A percentile compares a stretch with the other conserved stretches of the same genome.
Evolutionary conservation across 2,329 filamentous ascomycete species (phyloP).

Genomic region (Penicillium freii): DNA sequence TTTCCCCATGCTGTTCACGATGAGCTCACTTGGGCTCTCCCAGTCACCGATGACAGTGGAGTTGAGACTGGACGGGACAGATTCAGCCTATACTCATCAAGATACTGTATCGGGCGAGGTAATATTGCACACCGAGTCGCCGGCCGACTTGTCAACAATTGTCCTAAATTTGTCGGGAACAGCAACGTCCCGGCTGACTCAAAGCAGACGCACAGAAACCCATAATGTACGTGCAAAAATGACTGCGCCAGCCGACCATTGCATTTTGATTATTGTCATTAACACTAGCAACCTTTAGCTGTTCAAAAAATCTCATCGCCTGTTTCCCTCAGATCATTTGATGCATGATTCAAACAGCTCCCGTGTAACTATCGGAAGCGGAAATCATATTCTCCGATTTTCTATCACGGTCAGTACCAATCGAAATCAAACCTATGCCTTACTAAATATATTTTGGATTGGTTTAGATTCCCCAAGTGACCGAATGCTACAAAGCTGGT

Average conservation of each 20-base stretch:
- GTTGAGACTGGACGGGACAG: not conserved
- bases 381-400: not conserved
- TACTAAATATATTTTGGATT: not conserved
- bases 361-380: slow-evolving; percentile 5
- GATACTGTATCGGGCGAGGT: slow-evolving; percentile 18
- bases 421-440: not conserved
- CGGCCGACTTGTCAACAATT: slow-evolving; percentile 15
- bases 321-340: slow-evolving; percentile 1
- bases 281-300: not conserved
- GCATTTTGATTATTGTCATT: not conserved
- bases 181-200: slow-evolving; percentile 14
- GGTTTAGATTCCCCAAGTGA: not conserved
- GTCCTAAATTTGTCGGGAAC: slow-evolving; percentile 13
- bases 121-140: slow-evolving; percentile 9
- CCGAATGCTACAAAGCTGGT: slow-evolving; percentile 3
- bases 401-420: not conserved
- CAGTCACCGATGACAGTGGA: not conserved
- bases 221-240: slow-evolving; percentile 12
- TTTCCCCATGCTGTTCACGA: not conserved
- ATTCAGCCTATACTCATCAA: slow-evolving; percentile 9
- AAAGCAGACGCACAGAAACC: slow-evolving; percentile 9
- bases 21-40: not conserved
- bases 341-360: not conserved
- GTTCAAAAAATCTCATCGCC: not conserved
- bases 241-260: not conserved